phyloP scores from a whole-genome alignment of 139 green algal genomes.

The Volvox africanus region DNA sequence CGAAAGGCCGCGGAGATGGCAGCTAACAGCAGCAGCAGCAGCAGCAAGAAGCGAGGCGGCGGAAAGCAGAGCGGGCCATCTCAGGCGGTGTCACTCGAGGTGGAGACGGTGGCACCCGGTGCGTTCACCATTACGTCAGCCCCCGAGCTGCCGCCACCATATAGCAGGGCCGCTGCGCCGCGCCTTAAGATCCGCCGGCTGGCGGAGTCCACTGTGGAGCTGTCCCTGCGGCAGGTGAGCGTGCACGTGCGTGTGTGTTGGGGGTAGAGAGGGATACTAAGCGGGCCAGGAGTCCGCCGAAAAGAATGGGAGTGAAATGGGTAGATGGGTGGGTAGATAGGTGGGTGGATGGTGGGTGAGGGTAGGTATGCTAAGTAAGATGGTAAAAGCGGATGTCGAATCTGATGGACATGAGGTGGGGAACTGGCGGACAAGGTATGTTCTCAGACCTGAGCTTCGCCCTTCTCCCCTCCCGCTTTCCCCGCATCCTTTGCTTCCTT shows the following conservation, averaged over 20 bases:
- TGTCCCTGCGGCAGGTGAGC: conserved; percentile 44
- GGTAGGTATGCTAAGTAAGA: too few relatives aligned
- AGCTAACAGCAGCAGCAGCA: neutral
- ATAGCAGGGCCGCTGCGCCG: neutral
- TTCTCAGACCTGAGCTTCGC: too few relatives aligned
- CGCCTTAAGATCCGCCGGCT: conserved; percentile 50
- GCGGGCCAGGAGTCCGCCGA: too few relatives aligned
- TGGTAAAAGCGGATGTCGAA: too few relatives aligned
- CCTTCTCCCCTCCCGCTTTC: too few relatives aligned
- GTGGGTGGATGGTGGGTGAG: too few relatives aligned
- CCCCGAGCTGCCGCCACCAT: neutral
- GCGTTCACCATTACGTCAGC: conserved; percentile 20
- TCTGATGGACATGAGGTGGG: too few relatives aligned
- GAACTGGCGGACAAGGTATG: too few relatives aligned
- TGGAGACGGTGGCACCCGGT: conserved; percentile 39
- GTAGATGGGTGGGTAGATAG: too few relatives aligned
- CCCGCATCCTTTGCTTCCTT: too few relatives aligned
- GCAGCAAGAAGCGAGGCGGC: neutral
- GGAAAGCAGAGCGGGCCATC: neutral
- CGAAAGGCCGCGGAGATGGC: neutral
- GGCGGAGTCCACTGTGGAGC: conserved; percentile 43
- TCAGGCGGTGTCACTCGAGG: conserved; percentile 28
- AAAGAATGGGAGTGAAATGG: too few relatives aligned
- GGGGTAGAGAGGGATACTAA: neutral
- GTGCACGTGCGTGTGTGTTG: neutral